Conservation (phyloP, 495 filamentous ascomycete genomes). For the Chaetomidium leptoderma region DNA sequence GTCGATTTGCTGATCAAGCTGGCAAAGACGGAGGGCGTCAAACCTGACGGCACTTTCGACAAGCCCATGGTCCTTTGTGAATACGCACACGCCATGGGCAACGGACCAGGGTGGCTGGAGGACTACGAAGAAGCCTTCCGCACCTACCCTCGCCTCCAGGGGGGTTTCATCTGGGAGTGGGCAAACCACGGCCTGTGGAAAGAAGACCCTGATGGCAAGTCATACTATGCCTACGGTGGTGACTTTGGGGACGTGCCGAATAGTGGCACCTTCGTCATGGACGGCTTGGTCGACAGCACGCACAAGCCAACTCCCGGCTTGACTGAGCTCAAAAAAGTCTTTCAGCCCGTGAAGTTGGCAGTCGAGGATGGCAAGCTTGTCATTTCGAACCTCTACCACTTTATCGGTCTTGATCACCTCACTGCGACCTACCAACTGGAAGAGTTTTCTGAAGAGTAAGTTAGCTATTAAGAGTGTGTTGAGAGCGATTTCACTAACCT, state of each 20-base stretch:
- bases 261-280: constrained; percentile 62
- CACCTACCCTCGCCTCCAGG: constrained; percentile 55
- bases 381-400: constrained; percentile 52
- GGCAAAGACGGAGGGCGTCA: constrained; percentile 34
- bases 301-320: constrained; percentile 58
- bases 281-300: constrained; percentile 56
- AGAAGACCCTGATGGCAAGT: constrained; percentile 43
- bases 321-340: constrained; percentile 57
- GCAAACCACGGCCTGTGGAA: constrained; percentile 63
- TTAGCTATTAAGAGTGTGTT: neutral
- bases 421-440: constrained; percentile 22
- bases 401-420: constrained; percentile 47
- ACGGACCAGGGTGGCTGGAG: constrained; percentile 61
- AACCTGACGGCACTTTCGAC: constrained; percentile 38
- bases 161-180: constrained; percentile 73
- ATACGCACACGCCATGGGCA: constrained; percentile 69
- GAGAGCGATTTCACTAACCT: neutral
- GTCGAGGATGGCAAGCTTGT: constrained; percentile 25
- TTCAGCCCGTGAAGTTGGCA: constrained; percentile 49
- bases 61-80: constrained; percentile 64
- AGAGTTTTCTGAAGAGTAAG: constrained; percentile 19
- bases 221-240: constrained; percentile 63
- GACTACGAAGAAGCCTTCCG: constrained; percentile 62
- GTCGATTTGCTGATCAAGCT: constrained; percentile 49
- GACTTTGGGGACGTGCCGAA: constrained; percentile 65